Evolutionary conservation across 73 alveolate species (phyloP), one percentile per base, ranked within the genome.

Genomic region (Paramecium pentaurelia): DNA sequence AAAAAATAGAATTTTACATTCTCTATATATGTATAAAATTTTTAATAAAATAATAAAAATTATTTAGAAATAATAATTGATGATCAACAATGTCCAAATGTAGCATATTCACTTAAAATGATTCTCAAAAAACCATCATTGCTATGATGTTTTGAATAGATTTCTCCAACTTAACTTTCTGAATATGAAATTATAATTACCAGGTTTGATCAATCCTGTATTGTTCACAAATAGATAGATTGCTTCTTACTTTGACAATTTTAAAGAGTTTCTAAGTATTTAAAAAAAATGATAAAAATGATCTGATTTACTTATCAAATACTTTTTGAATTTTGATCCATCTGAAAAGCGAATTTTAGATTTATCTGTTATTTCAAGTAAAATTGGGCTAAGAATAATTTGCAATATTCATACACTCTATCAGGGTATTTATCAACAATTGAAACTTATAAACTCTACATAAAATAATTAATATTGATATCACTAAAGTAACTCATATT

Each of bases 231-330:
- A 80, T 49, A 80, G 25, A 47, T 80, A 80, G 10, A 80, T 27
- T 3, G 58, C 6, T 80, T 80, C 91, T 16, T 42, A 47, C 49
- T 80, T 80, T 18, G 47, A 32, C n/a, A 80, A 44, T 49, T 40
- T 80, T 80, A 80, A 45, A 20, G 36, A 25, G 18, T 80, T 42
- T 49, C 91, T 80, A 7, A 80, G 30, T 32, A 45, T 25, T 80
- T 45, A 36, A 45, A 80, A 25, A 36, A 80, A 80, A 32, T 80
- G 91, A 47, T 80, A 80, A 80, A 80, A 80, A 18, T 80, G 91
- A 9, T 80, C 91, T 32, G 91, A 80, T 45, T 80, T 80, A 22
- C 77, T 47, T 18, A 80, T 36, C 30, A 80, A 80, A 80, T 80
- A 80, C 58, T 80, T 80, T 42, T 80, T 80, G 6, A 32, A 40